phyloP scores from a whole-genome alignment of 2,329 filamentous ascomycete genomes.

The Sporothrix protearum region DNA sequence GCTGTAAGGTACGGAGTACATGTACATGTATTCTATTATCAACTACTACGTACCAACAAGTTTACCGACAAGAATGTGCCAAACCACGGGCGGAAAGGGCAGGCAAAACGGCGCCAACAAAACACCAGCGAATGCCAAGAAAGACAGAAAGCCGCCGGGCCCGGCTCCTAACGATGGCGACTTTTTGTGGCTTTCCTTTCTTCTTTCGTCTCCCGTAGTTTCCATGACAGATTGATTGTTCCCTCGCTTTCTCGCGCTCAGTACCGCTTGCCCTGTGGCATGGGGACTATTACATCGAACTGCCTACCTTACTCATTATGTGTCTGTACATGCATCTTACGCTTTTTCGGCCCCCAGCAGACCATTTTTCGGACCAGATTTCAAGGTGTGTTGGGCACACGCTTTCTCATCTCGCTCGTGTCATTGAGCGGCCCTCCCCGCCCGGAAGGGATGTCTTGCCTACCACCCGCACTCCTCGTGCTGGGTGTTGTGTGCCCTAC shows the following conservation, averaged over 20 bases:
- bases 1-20: no score
- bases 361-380: neutral
- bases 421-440: slow-evolving; percentile 13
- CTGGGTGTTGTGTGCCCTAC: neutral
- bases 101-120: neutral
- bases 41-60: neutral
- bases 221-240: neutral
- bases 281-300: neutral
- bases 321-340: no score
- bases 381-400: neutral
- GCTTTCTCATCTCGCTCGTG: neutral
- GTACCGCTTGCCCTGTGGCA: neutral
- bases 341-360: neutral
- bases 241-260: neutral
- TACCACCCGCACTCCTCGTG: neutral
- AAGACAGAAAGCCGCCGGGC: neutral
- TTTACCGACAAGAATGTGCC: neutral
- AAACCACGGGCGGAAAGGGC: neutral
- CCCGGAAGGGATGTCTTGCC: neutral
- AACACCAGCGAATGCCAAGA: neutral
- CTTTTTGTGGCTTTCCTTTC: slow-evolving; percentile 3
- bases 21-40: no score
- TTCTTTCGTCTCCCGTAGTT: neutral
- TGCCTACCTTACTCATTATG: no score
- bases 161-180: neutral